Evolutionary conservation across 78 protist genomes (phyloP).

Genomic region (Dictyostelium citrinum): DNA sequence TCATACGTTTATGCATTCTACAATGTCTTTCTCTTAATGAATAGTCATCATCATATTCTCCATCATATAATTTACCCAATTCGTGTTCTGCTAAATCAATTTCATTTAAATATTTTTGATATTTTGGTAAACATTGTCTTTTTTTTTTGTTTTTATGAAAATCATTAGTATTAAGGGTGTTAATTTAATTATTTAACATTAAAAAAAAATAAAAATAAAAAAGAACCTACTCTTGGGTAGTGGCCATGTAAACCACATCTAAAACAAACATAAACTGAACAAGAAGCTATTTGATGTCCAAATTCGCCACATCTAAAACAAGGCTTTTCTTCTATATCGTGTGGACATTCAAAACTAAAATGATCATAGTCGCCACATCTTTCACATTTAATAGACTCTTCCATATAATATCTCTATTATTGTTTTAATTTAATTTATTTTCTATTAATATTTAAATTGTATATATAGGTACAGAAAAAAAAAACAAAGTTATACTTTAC

Average conservation of each 20-base stretch:
- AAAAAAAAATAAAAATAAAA: background rate
- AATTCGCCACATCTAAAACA: conserved; percentile 70
- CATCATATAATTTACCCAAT: background rate
- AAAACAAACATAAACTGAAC: conserved; percentile 41
- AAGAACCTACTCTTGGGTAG: conserved; percentile 50
- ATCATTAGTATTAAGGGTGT: background rate
- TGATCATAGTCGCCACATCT: conserved; percentile 51
- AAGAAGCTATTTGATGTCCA: conserved; percentile 37
- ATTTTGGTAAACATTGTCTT: background rate
- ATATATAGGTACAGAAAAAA: background rate
- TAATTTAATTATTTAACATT: background rate
- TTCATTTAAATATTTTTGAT: background rate
- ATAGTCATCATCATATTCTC: background rate
- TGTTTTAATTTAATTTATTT: background rate
- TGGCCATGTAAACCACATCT: conserved; percentile 75
- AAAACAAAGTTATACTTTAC: background rate
- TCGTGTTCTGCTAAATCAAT: background rate
- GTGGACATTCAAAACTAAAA: conserved; percentile 51
- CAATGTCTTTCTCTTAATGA: background rate
- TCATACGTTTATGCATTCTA: background rate
- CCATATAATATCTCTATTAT: conserved; percentile 41
- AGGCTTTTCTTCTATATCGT: conserved; percentile 14
- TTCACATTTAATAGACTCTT: conserved; percentile 36
- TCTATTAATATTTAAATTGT: no score
- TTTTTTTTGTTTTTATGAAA: background rate